Base-by-base conservation (phyloP, 2,329 filamentous ascomycete species). In the Aspergillus sp. region DNA sequence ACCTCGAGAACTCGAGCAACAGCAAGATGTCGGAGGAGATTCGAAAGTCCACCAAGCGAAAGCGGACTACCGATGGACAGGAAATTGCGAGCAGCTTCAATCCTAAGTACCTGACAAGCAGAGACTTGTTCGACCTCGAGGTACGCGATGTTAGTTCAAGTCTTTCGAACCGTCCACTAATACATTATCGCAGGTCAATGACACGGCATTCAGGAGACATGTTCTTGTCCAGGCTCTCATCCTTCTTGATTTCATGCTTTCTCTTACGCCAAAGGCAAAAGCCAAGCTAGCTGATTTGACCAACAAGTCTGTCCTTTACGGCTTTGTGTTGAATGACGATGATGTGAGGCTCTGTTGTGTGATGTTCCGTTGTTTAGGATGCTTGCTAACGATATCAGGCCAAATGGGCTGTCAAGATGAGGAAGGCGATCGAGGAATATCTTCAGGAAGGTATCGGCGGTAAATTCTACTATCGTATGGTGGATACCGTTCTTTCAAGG, bases 101-200 rank as follows among this genome's bases (percentile, higher is more conserved):
- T 70, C 94, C 96, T 1, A 99, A 98, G 73, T 99, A 99, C 74
- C 84, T 99, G 17, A 99, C 95, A n/a, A 98, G 93, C 75, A 86
- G 90, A 65, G 96, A 99, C 74, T 82, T 99, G 1, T 99, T 99
- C 76, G 92, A 96, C 70, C 85, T 99, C 49, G 95, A 99, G 84
- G 90, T 92, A 82, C 62, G 79, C 70, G 53, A 23, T 6, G 32
- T 15, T 5, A 41, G 48, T 15, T 2, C 47, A 5, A 12, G 53
- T 50, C 3, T 45, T 12, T 52, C 36, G 41, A 15, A 56, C 67
- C 8, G 61, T 64, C 73, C 21, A 23, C 41, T 77, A 61, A 70
- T 57, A 51, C n/a, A 49, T 15, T 3, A 15, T 45, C 41, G 41
- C 66, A 92, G 90, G 89, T 98, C 64, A 93, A 92, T 75, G 95